These are phyloP conservation scores for Ustilago hordei DNA, from an alignment of 1,284 basidiomycete species.

Conservation along the genomic window DNA sequence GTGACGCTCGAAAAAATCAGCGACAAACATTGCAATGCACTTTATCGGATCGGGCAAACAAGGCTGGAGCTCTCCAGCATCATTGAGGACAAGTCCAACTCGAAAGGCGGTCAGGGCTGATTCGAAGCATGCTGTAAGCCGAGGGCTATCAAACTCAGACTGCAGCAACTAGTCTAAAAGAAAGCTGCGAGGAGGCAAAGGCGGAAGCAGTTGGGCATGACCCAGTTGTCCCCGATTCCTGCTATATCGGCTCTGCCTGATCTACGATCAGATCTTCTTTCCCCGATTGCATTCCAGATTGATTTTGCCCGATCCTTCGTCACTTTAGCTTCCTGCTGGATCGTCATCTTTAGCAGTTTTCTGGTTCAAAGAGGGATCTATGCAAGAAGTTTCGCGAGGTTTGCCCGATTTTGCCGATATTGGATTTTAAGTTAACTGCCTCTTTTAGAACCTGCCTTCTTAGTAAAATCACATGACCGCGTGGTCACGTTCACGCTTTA, in stretches of 20 bases:
- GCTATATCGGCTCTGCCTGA: too few species aligned
- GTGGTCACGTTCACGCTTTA: too few species aligned
- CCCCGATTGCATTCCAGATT: too few species aligned
- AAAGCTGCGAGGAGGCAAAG: constrained; percentile 3
- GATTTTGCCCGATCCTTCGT: too few species aligned
- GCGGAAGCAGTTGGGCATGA: not conserved
- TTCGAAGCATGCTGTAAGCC: not conserved
- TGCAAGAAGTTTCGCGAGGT: constrained; percentile 5
- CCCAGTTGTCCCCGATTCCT: too few species aligned
- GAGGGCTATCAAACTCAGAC: constrained; percentile 10
- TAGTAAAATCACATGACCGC: too few species aligned
- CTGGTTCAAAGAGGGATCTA: constrained; percentile 28
- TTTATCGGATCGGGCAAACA: not conserved
- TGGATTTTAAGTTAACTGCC: not conserved
- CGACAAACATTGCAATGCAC: not conserved
- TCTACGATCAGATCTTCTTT: too few species aligned
- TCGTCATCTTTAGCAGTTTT: constrained; percentile 3
- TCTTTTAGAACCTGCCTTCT: not conserved
- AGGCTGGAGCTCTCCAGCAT: not conserved
- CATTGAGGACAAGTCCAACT: too few species aligned
- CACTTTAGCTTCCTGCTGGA: too few species aligned
- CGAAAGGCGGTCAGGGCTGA: not conserved
- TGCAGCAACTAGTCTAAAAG: not conserved
- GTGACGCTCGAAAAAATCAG: not conserved
- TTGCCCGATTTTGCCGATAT: constrained; percentile 11